Evolutionary conservation across 495 filamentous ascomycete species (phyloP), one percentile per base, ranked within the genome.

Genomic region (Aspergillus ostianus): DNA sequence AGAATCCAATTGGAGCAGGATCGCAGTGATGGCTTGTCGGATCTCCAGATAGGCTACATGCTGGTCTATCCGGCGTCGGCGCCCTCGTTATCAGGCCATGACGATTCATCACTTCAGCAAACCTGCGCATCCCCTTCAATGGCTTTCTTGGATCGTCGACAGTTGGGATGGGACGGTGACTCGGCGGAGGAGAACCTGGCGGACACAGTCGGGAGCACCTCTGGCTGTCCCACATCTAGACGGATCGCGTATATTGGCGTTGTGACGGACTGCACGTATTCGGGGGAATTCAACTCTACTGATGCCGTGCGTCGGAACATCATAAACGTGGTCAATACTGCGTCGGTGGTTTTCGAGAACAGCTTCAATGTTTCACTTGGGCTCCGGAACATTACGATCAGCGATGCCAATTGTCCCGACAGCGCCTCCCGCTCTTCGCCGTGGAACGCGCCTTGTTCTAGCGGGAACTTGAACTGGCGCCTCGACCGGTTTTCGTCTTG

Each of bases 291-390:
- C 67, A 77, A 80, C 23, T 82, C 77, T 9, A 77, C 81, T n/a
- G 80, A 87, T 23, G 71, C 77, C 15, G 82, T 85, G 3, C 77
- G 78, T 44, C 47, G 73, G 18, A 92, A 95, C 67, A 77, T 97
- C 55, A 89, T 96, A 67, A 77, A 74, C 48, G 80, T 88, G 70
- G 86, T 96, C 65, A 93, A 93, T 73, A 75, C 83, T 13, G 92
- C 92, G 15, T 96, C 92, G 12, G 80, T 82, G 49, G 72, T 95
- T 0, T 96, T 88, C 63, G 92, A 97, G 73, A 84, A 77, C 65
- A 88, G 86, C 21, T 96, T 97, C 79, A 95, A 94, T 67, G 91
- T 97, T 68, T 88, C 90, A 0, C 80, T 97, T 17, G 90, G 88
- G 44, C 82, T 96, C 53, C 83, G 85, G 61, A 91, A 93, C 68